Evolutionary conservation across 352 stramenopile species (phyloP), one percentile per base, ranked within the genome.

Genomic region (Thalassiosira ordinaria): DNA sequence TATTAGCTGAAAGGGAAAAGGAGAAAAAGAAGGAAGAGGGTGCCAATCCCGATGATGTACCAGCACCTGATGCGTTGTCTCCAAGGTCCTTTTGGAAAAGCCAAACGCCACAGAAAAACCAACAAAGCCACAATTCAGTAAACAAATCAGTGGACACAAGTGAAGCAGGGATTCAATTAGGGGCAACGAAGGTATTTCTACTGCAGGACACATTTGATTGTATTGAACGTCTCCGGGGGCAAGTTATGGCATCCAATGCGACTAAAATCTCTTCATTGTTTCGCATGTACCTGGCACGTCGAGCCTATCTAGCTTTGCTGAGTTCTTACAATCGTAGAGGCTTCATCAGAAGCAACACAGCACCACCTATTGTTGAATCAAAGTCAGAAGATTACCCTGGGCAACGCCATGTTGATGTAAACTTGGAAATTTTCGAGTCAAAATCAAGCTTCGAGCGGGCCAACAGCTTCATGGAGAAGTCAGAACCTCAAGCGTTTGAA

Each of bases 81-180:
- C 61, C 72, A 33, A 59, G 55, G 18, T 70, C 72, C n/a, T 80
- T 80, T 27, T 80, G 72, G 72, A 80, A 80, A 31, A 70, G 39
- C 63, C 53, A 74, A 63, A 49, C 68, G 16, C 27, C 57, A 22
- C 53, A 46, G 0, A 67, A 76, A 29, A 22, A 37, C 35, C 47
- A 67, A 27, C 51, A 39, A 22, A 16, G 27, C 11, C 47, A 29
- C 16, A 79, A 18, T 57, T 4, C 27, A 16, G 31, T 62, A 18
- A 52, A 68, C 52, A 68, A 37, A 44, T 24, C 56, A 47, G 31
- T 67, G 24, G 77, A 84, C 37, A 39, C 65, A 26, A 74, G 71
- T 29, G 74, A 78, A 24, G 47, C 82, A 91, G 85, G 95, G 82
- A 83, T 97, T 93, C 88, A 94, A 85, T 70, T 94, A 37, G 90